These are phyloP conservation scores for Leucocoprinus leucothites DNA, from an alignment of 768 basidiomycete species.

Conservation along the genomic window DNA sequence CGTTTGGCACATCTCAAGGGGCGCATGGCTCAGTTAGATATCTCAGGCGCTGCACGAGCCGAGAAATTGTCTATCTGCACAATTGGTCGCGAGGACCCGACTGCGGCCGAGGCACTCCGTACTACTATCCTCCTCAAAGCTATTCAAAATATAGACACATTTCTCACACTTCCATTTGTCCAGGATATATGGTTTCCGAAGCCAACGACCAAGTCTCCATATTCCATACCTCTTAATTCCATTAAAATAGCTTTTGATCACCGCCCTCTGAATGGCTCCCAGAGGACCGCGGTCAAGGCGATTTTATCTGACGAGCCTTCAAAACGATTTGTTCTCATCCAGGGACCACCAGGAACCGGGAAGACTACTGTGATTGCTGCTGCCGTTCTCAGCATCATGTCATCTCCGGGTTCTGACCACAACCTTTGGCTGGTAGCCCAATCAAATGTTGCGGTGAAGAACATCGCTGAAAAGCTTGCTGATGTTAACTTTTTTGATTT, in stretches of 20 bases:
- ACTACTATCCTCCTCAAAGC: slow-evolving; percentile 23
- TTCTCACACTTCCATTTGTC: slow-evolving; percentile 32
- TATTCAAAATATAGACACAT: slow-evolving; percentile 23
- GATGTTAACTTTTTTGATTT: slow-evolving; percentile 44
- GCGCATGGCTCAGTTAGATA: slow-evolving; percentile 30
- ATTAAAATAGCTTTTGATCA: slow-evolving; percentile 11
- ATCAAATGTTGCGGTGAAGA: slow-evolving; percentile 78
- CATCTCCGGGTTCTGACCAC: slow-evolving; percentile 18
- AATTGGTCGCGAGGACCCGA: slow-evolving; percentile 44
- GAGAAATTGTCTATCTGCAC: slow-evolving; percentile 37
- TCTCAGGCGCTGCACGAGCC: slow-evolving; percentile 24
- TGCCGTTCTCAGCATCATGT: slow-evolving; percentile 35
- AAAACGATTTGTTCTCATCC: slow-evolving; percentile 32
- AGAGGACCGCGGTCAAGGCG: slow-evolving; percentile 27
- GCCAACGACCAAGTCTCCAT: not conserved
- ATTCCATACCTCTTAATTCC: not conserved
- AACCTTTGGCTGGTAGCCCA: slow-evolving; percentile 69
- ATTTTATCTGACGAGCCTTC: slow-evolving; percentile 31
- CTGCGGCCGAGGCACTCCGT: slow-evolving; percentile 39
- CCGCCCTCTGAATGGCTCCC: slow-evolving; percentile 32
- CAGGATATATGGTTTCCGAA: slow-evolving; percentile 30
- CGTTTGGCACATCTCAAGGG: slow-evolving; percentile 27
- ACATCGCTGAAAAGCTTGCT: slow-evolving; percentile 71
- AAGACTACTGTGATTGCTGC: slow-evolving; percentile 64
- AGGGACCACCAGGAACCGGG: slow-evolving; percentile 63